Evolutionary conservation across 495 filamentous ascomycete genomes (phyloP), one percentile per base, ranked within the genome.

Genomic region (Penicillium alfredii): DNA sequence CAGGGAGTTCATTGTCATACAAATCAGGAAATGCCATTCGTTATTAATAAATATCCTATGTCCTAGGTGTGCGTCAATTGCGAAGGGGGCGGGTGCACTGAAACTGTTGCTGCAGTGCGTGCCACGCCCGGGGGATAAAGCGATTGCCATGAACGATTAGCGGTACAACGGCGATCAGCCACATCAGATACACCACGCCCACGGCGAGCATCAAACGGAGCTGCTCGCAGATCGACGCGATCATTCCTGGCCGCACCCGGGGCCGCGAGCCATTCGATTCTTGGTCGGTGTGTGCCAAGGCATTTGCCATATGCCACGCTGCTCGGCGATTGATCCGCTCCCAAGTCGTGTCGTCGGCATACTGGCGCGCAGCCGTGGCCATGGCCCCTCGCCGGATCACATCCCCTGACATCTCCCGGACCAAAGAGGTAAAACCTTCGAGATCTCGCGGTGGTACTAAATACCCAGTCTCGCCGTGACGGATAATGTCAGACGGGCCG

Each of bases 261-360:
- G 31, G 19, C 7, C 23, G 31, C 10, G 30, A 29, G 1, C 35
- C 31, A 7, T 51, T 40, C 15, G 51, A 47, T 16, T 55, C 51
- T 5, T 51, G 51, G 8, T 55, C 51, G 5, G 43, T 33, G 12
- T 63, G 49, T 20, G 62, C 59, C 11, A 79, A 60, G 15, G 67
- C 69, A 29, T 72, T 68, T 9, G 69, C 60, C 44, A 80, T 71
- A 38, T 74, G 59, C 64, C 70, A 71, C 14, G 77, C 77, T 0
- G 76, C 77, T 7, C 67, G 70, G 34, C 76, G 76, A 52, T 76
- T 74, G 51, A 80, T 76, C 55, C 70, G 74, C 49, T 80, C 76
- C 78, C 78, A 82, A 1, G 74, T 80, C 4, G 73, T 74, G 29
- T 73, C 66, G 29, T 74, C 69, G 1, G 76, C 78, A 31, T 73